Evolutionary conservation across 441 rosid species (phyloP), one percentile per base, ranked within the genome.

Genomic region (Erodium texanum): DNA sequence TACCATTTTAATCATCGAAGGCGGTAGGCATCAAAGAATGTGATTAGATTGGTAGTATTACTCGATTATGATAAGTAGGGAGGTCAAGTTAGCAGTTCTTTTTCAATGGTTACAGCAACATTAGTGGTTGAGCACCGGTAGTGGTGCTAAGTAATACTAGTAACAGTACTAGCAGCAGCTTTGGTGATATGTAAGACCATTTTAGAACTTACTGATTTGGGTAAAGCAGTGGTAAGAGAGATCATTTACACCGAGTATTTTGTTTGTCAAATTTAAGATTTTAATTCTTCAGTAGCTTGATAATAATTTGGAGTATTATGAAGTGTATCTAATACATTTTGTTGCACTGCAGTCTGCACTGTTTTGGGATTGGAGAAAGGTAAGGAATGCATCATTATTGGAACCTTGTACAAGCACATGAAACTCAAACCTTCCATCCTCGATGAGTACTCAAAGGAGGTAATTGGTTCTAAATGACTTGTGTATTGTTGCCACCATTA

Each of bases 401-500:
- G 99, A 50, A 93, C 99, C 45, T 72, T 93, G 72, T 93, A 82
- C 84, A 93, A 93, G 82, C 88, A 91, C 69, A 94, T 94, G 99
- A 87, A 92, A 80, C 98, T 94, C 70, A 94, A 94, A 73, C 97
- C 98, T 75, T 85, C 87, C 62, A 83, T 94, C 75, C 98, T 94
- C 70, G 97, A 92, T 75, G 99, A 92, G 81, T 94, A 94, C 75
- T 87, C 99, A 38, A 94, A 88, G 82, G 92, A 92, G 96, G 97
- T 91, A 75, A 50, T 54, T 45, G 71, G 69, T 68, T 14, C 15
- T 54, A 65, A 32, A 29, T 66, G 71, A 19, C 22, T 62, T 56
- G 67, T 52, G 20, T 19, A 16, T 24, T 43, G 7, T 2, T 32
- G 12, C n/a, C 68, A 61, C 59, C 27, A 29, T 73, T 43, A 7